These are phyloP conservation scores for Cephaloascus fragrans DNA, from an alignment of 805 yeast genomes.

Conservation along the genomic window DNA sequence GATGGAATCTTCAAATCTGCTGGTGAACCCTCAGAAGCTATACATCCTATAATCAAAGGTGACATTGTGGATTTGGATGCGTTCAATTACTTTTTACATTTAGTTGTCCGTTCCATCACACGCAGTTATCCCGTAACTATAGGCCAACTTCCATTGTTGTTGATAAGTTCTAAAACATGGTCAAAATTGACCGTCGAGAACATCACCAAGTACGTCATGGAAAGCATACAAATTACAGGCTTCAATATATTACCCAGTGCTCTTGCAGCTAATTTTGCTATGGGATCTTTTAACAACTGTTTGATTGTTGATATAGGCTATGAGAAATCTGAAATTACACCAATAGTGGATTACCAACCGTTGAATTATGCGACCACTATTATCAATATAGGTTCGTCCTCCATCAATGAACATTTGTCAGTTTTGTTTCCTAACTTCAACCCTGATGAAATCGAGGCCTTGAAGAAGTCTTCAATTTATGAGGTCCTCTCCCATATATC, in stretches of 20 bases:
- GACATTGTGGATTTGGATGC: constrained; percentile 61
- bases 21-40: constrained; percentile 19
- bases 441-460: constrained; percentile 52
- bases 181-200: constrained; percentile 55
- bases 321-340: constrained; percentile 65
- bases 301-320: constrained; percentile 76
- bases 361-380: constrained; percentile 43
- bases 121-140: constrained; percentile 31
- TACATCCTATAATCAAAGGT: constrained; percentile 60
- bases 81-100: constrained; percentile 49
- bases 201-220: constrained; percentile 69
- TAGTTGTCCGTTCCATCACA: constrained; percentile 28
- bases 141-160: constrained; percentile 58
- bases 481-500: constrained; percentile 72
- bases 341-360: constrained; percentile 67
- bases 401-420: constrained; percentile 46
- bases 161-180: constrained; percentile 65
- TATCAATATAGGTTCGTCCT: constrained; percentile 53
- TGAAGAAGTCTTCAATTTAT: constrained; percentile 66
- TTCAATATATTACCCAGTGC: constrained; percentile 61
- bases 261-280: constrained; percentile 64
- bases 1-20: constrained; percentile 6
- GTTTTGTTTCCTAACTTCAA: constrained; percentile 49
- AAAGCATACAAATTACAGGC: constrained; percentile 60
- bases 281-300: constrained; percentile 55